Base-by-base conservation (phyloP, 768 basidiomycete genomes). In the Leccinum longicurvipes region DNA sequence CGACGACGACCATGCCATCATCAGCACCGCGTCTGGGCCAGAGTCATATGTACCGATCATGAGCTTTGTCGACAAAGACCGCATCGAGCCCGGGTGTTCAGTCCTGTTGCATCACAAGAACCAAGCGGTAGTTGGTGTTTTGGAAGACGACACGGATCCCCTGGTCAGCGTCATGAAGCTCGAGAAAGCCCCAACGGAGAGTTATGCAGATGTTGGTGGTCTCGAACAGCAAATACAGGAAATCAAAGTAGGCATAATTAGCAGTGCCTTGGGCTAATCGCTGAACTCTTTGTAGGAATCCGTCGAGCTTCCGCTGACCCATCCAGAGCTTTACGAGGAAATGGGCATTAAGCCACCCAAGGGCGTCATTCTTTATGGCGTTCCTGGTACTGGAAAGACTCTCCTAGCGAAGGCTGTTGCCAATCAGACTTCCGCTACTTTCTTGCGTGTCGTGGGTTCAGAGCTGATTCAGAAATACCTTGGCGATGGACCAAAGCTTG, bases 281-380 rank as follows among this genome's bases (percentile, higher is more conserved):
- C 44, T 51, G 31, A 61, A 36, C 34, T 6, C 12, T 44, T 17
- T 32, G 23, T 58, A 94, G 91, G 97, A 99, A 87, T 92, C 97
- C 14, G 96, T 98, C 46, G 97, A 98, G 73, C 81, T 98, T 29
- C 97, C 97, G 0, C 78, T 99, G 23, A 98, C 96, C 9, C 97
- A 98, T 69, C 97, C 97, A 3, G 97, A 99, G 69, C 76, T 98
- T 36, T 99, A 98, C 74, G 96, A 98, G 74, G 96, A 98, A 78
- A 98, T 99, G 97, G 97, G 97, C 54, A 98, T 99, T 74, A 90
- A 90, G 65, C 97, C 96, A n/a, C 97, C 97, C 21, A 98, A 98
- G 72, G 97, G 97, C 76, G 96, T 99, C 68, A 98, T 99, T 62
- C 82, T 99, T 1, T 99, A 98, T 67, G 97, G 97, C 61, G 96